A percentile compares a stretch with the other conserved stretches of the same genome.
Conservation (phyloP, 805 yeast species). For the Brettanomyces sp. region DNA sequence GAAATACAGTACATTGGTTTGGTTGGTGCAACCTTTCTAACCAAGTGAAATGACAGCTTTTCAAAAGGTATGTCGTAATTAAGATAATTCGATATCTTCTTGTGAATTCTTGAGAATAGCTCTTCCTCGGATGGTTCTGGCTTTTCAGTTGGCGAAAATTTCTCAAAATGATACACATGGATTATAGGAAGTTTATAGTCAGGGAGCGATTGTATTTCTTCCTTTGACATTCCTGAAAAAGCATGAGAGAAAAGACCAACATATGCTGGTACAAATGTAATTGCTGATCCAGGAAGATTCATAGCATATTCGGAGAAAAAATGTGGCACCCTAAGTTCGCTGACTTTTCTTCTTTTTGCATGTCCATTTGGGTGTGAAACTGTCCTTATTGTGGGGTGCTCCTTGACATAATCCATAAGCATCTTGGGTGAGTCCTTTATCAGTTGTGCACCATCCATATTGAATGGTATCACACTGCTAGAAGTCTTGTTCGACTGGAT, state of each 20-base stretch:
- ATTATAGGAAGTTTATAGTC: constrained; percentile 60
- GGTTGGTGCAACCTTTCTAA: constrained; percentile 92
- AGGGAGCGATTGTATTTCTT: constrained; percentile 27
- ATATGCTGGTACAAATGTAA: constrained; percentile 70
- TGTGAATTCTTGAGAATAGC: constrained; percentile 54
- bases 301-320: constrained; percentile 70
- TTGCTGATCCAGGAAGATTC: constrained; percentile 93
- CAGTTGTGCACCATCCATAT: constrained; percentile 77
- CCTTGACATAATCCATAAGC: constrained; percentile 36
- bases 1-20: constrained; percentile 92
- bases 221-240: constrained; percentile 27
- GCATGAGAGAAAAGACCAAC: constrained; percentile 54
- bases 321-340: constrained; percentile 36
- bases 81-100: constrained; percentile 38
- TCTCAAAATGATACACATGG: constrained; percentile 90
- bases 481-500: constrained; percentile 53
- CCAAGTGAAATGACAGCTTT: constrained; percentile 61
- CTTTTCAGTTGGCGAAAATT: constrained; percentile 59
- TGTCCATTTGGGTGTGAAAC: constrained; percentile 23
- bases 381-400: constrained; percentile 28
- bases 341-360: constrained; percentile 19
- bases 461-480: constrained; percentile 50
- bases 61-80: constrained; percentile 39
- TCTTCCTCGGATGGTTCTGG: constrained; percentile 65
- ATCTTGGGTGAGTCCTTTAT: constrained; percentile 51